Base-by-base conservation (phyloP, 1,284 basidiomycete genomes). In the Leccinum idahoense region DNA sequence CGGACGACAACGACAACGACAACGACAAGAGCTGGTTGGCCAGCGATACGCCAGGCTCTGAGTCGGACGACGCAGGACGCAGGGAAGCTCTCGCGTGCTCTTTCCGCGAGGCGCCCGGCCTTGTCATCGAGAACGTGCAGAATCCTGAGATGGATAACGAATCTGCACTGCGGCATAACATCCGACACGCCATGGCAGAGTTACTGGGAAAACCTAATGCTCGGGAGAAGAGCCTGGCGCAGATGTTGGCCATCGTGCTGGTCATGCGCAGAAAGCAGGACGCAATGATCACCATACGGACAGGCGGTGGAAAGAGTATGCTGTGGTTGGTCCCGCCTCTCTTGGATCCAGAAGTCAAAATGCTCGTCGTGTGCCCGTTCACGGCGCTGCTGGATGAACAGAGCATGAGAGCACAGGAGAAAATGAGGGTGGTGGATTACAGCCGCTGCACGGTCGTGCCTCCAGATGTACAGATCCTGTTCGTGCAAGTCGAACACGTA, bases 291-390 rank as follows among this genome's bases (percentile, higher is more conserved):
- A 63, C 60, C 3, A 44, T 61, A 14, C 14, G 5, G 14, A 64
- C 62, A 0, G 62, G 63, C 1, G 56, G 63, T 1, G 62, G 62
- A 1, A 64, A 64, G n/a, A 64, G 62, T 8, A 44, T 64, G 44
- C 49, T 64, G 3, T 64, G 62, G 63, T 15, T 26, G 1, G 35
- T 53, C 2, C 53, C 58, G 2, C 12, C 32, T 1, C 29, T 58
- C 3, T 26, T 59, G 1, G 8, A 26, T 2, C 2, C 7, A 1
- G 4, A 11, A 3, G 29, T 14, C 2, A 59, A 26, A 11, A 62
- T 59, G 5, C 35, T 64, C 2, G 62, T 64, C 1, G 20, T 64
- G 7, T 64, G 62, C 5, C 55, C 63, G 0, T 64, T 60, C 58
- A 44, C 5, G 4, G 20, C 12, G 0, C 55, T 64, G 3, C 18